phyloP scores from a whole-genome alignment of 2,329 filamentous ascomycete genomes.

The Aspergillus fumigatiaffinis region DNA sequence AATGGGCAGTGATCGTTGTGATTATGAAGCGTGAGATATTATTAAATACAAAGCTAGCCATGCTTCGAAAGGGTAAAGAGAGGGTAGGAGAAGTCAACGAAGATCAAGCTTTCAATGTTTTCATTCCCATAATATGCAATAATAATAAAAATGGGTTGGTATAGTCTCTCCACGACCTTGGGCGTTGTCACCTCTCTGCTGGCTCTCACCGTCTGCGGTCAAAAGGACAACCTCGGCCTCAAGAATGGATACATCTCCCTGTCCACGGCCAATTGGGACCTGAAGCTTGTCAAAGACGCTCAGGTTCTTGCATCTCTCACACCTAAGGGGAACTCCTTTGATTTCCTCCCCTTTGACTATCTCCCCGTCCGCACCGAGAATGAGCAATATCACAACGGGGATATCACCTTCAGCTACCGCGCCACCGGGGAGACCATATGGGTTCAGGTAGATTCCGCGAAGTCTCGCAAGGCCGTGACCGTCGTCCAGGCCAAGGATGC shows the following conservation, averaged over 20 bases:
- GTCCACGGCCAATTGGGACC: constrained; percentile 41
- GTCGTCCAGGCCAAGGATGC: constrained; percentile 20
- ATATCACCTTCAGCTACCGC: constrained; percentile 56
- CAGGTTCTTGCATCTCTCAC: constrained; percentile 50
- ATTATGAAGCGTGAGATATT: too few relatives aligned
- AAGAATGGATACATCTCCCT: background rate
- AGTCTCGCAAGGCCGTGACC: constrained; percentile 36
- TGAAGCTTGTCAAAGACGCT: constrained; percentile 42
- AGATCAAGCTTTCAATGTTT: background rate
- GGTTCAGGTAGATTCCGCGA: constrained; percentile 48
- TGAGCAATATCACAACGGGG: constrained; percentile 57
- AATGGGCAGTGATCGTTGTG: too few relatives aligned
- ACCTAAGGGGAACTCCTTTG: constrained; percentile 42
- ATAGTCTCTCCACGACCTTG: background rate
- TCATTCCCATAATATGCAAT: background rate
- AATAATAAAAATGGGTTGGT: background rate
- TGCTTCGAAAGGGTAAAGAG: background rate
- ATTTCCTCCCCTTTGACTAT: constrained; percentile 55
- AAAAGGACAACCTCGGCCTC: background rate
- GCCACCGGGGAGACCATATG: constrained; percentile 37
- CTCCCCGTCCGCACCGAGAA: constrained; percentile 47
- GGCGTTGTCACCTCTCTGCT: background rate
- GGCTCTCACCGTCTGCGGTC: background rate
- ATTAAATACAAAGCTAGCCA: background rate
- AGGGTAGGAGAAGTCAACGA: background rate